phyloP scores from a whole-genome alignment of 148 eudicot genomes.

The Rhododendron griersonianum region DNA sequence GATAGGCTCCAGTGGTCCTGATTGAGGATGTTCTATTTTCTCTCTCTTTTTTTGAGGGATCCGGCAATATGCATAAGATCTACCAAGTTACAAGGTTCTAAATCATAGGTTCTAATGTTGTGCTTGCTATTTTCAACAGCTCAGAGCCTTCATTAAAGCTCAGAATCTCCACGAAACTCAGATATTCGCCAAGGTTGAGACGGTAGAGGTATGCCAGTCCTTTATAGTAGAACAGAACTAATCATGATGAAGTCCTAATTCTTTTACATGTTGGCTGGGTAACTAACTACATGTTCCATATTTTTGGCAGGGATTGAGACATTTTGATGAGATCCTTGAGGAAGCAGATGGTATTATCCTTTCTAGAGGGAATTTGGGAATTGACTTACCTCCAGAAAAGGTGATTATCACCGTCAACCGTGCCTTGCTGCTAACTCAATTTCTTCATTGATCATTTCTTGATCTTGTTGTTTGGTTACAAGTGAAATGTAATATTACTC shows the following conservation, averaged over 20 bases:
- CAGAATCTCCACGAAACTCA: constrained; percentile 49
- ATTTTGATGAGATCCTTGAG: constrained; percentile 59
- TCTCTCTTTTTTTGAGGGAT: not conserved
- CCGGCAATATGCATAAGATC: not conserved
- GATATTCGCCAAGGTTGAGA: constrained; percentile 61
- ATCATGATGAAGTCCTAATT: not conserved
- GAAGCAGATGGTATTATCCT: constrained; percentile 67
- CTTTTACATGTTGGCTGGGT: not conserved
- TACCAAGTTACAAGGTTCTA: not conserved
- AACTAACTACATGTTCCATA: not conserved
- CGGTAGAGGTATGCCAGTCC: constrained; percentile 39
- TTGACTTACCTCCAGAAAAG: constrained; percentile 71
- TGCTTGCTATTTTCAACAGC: constrained; percentile 27
- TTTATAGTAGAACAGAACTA: not conserved
- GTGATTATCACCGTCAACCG: constrained; percentile 17
- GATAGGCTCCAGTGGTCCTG: not conserved
- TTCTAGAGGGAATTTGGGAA: constrained; percentile 62
- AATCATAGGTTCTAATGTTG: not conserved
- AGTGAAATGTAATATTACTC: not conserved
- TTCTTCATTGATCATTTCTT: not conserved
- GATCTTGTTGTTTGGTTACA: not conserved
- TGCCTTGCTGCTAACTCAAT: not conserved
- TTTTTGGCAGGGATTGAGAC: constrained; percentile 38
- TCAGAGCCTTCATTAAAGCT: constrained; percentile 47
- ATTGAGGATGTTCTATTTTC: not conserved